Percentiles rank a stretch among this genome's conserved stretches.
These are phyloP conservation scores for Lipomyces oligophaga DNA, from an alignment of 805 yeast genomes.

Conservation along the genomic window DNA sequence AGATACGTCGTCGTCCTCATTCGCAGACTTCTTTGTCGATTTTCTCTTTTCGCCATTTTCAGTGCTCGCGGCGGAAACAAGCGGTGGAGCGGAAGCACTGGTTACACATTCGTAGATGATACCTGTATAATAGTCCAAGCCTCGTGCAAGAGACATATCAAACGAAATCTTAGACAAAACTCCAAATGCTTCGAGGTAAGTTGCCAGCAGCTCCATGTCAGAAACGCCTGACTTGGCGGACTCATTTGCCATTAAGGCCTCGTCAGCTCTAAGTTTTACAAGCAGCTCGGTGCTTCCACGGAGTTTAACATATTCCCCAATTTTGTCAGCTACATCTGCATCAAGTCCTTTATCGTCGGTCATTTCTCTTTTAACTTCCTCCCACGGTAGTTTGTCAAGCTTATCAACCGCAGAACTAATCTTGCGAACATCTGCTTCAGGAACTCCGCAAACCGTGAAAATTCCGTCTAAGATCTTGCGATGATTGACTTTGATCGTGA, in stretches of 20 bases:
- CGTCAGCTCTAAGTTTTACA: conserved; percentile 53
- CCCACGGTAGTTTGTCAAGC: conserved; percentile 95
- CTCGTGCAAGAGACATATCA: conserved; percentile 94
- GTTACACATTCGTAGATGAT: conserved; percentile 96
- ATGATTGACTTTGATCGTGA: conserved; percentile 90
- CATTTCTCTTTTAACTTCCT: conserved; percentile 87
- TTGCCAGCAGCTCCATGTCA: conserved; percentile 72
- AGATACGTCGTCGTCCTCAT: conserved; percentile 64
- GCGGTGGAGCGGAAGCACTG: conserved; percentile 83
- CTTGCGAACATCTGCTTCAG: conserved; percentile 88
- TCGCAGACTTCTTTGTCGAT: conserved; percentile 35
- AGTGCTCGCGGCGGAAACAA: conserved; percentile 32
- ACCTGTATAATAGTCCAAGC: conserved; percentile 96
- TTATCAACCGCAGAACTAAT: conserved; percentile 95
- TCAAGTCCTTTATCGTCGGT: conserved; percentile 84
- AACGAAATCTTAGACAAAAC: conserved; percentile 63
- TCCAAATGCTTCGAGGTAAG: conserved; percentile 79
- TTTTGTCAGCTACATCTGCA: conserved; percentile 86
- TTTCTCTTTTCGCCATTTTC: conserved; percentile 26
- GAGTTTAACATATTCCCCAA: conserved; percentile 85
- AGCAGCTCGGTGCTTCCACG: conserved; percentile 59
- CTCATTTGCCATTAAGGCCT: conserved; percentile 56
- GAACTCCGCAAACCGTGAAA: conserved; percentile 91
- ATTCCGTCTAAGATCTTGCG: conserved; percentile 95
- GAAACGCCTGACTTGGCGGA: conserved; percentile 75